phyloP scores from a whole-genome alignment of 139 green algal genomes.

The Chlorella vulgaris region DNA sequence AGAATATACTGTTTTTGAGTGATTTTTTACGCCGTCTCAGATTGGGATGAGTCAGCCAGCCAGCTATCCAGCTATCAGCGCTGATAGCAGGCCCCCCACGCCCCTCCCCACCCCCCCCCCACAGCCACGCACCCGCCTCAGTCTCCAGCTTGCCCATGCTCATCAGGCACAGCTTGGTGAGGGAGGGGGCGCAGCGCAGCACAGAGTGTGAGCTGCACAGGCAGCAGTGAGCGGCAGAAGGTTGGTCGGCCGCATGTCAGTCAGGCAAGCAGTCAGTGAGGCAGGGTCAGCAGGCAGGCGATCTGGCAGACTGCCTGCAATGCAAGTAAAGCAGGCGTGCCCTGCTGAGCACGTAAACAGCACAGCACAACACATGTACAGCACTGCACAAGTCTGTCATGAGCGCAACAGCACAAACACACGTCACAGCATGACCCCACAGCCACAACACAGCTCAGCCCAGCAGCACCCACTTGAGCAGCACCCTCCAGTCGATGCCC shows the following conservation, averaged over 20 bases:
- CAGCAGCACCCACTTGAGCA: slow-evolving; percentile 28
- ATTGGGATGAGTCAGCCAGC: too few species aligned
- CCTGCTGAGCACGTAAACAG: too few species aligned
- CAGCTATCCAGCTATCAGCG: too few species aligned
- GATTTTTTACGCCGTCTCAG: too few species aligned
- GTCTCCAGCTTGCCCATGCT: slow-evolving; percentile 28
- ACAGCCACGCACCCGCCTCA: slow-evolving; percentile 4
- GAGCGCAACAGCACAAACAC: too few species aligned
- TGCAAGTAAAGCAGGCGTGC: too few species aligned
- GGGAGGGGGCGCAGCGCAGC: slow-evolving; percentile 12
- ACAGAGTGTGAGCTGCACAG: slow-evolving; percentile 9
- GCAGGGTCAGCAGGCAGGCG: neutral
- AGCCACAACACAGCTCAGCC: too few species aligned
- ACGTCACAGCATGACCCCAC: too few species aligned
- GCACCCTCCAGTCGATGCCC: slow-evolving; percentile 31
- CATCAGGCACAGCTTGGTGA: slow-evolving; percentile 35
- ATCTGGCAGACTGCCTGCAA: too few species aligned
- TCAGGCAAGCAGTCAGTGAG: neutral
- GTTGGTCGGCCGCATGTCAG: neutral
- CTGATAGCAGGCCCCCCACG: neutral
- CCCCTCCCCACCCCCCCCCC: neutral
- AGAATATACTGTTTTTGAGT: too few species aligned
- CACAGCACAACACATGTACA: too few species aligned
- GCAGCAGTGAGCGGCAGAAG: neutral
- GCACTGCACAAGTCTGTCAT: too few species aligned